phyloP scores from a whole-genome alignment of 768 basidiomycete species.

The Leccinum obscurum region DNA sequence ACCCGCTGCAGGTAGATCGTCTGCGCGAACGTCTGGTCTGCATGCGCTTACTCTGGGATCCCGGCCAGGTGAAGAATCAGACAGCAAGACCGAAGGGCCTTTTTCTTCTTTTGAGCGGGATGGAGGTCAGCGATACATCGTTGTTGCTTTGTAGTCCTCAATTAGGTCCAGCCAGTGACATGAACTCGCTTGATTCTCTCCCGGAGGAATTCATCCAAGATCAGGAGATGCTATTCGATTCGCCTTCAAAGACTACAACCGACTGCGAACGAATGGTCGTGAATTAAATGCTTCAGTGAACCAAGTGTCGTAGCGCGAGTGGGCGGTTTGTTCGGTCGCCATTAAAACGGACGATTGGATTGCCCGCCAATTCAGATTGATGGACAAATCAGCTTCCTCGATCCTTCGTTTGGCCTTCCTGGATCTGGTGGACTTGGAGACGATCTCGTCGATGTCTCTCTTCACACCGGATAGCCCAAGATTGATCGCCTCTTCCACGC shows the following conservation, averaged over 20 bases:
- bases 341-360: no score
- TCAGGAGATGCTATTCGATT: background rate
- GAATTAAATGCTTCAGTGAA: no score
- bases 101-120: constrained; percentile 14
- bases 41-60: background rate
- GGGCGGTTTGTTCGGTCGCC: no score
- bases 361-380: no score
- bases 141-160: constrained; percentile 8
- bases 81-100: background rate
- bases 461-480: no score
- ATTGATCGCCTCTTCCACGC: no score
- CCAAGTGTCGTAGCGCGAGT: no score
- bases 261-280: background rate
- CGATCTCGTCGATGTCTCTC: no score
- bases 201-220: constrained; percentile 9
- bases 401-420: no score
- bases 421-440: no score
- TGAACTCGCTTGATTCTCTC: background rate
- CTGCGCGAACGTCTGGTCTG: background rate
- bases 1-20: constrained; percentile 2
- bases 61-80: constrained; percentile 9
- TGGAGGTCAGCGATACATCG: constrained; percentile 1
- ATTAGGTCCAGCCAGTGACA: constrained; percentile 5
- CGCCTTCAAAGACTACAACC: background rate
- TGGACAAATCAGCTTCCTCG: no score